Base-by-base conservation (phyloP, 2,329 filamentous ascomycete species). In the Aspergillus bombycis region DNA sequence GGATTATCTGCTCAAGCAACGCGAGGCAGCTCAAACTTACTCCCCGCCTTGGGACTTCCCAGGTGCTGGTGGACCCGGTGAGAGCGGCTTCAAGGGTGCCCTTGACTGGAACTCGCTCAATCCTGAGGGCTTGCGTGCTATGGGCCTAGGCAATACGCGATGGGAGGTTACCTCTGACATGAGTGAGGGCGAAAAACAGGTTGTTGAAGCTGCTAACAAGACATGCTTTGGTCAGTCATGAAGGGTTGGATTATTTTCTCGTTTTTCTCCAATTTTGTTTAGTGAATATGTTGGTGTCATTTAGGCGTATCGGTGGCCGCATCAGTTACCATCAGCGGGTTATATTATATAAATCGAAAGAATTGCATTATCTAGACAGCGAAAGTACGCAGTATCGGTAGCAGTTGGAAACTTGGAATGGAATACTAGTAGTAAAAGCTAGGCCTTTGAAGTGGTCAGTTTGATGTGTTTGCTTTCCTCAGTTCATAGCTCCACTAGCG, bases 31-130 rank as follows among this genome's bases (percentile, higher is more conserved):
- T 69, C 76, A 90, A 3, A 74, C 81, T 0, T 93, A 93, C 5
- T 86, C 84, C 0, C 89, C 89, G 0, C 86, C 84, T 0, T 89
- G 88, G 34, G 90, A 93, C 69, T 92, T 92, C 72, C 89, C 89
- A 0, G 89, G 89, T 36, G 80, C 79, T 16, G 79, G 79, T 57
- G 77, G 80, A 3, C 67, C 74, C 4, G 80, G 80, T n/a, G 79
- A 81, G 64, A 58, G 61, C 6, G 79, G 78, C 2, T 81, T 81
- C 61, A 61, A 72, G 26, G 78, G 77, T 9, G 73, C 74, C 10
- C 65, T 79, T 43, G 72, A 80, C 52, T 81, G 79, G 79, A 70
- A 70, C 3, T 68, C 71, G 0, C 11, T 85, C 28, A 78, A 75
- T 9, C 72, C 75, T 0, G 83, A 85, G 8, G 86, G 84, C 1